Base-by-base conservation (phyloP, 2,329 filamentous ascomycete genomes). In the Ophiostoma himal-ulmi region DNA sequence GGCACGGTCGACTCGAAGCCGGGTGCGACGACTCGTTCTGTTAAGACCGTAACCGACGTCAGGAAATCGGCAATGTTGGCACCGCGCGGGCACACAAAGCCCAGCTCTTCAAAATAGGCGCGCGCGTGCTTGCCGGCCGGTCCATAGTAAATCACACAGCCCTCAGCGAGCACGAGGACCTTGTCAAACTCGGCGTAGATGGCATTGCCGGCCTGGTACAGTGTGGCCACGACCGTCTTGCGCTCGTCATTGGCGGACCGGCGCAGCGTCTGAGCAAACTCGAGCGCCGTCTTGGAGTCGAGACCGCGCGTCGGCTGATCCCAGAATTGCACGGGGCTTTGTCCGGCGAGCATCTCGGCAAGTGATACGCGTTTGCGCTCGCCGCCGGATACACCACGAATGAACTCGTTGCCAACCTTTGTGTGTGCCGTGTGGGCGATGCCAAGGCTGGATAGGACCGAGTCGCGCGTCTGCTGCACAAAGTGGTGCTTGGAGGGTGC, bases 241-340 rank as follows among this genome's bases (percentile, higher is more conserved):
- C 84, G 83, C 72, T 88, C 89, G 44, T 92, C 83, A 75, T 92
- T 88, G 1, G 89, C 88, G 76, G 89, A 85, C 68, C 89, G 82
- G 48, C 88, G 86, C 8, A 93, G 81, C 1, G 89, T 92, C 80
- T 87, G 89, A 79, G 86, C 88, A 77, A 92, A 92, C 78, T 92
- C 89, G 71, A 92, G 85, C 69, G 90, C 90, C 77, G 92, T 92
- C 79, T 89, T 90, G 44, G 86, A 89, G 79, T 93, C 90, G 44
- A 92, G 82, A 79, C 90, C 90, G 79, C 90, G 84, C 36, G 90
- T 92, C 57, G 86, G 89, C 81, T 92, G 92, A 76, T 92, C 86
- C 86, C 86, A 88, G 81, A 86, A 88, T 76, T 88, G 86, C n/a
- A 88, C 13, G 85, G 85, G 3, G 85, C 84, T 48, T 82, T 83